phyloP scores from a whole-genome alignment of 1,284 basidiomycete species.

The Mixia osmundae region DNA sequence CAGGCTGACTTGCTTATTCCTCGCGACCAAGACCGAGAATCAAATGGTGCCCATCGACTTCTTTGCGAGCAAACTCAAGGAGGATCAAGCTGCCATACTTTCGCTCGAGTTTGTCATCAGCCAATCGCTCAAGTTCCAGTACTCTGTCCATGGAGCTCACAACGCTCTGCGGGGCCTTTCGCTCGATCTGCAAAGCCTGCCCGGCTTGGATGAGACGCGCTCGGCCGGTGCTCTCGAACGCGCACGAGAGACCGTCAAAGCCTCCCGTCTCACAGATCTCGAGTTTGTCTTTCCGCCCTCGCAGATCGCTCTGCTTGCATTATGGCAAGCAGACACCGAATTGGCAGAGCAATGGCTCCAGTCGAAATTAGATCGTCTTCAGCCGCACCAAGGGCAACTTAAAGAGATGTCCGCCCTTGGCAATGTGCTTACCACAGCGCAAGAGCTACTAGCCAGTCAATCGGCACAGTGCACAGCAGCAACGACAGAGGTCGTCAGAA shows the following conservation, averaged over 20 bases:
- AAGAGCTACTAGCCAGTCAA: constrained; percentile 28
- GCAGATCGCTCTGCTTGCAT: constrained; percentile 73
- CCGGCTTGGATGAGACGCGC: constrained; percentile 31
- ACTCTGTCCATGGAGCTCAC: constrained; percentile 74
- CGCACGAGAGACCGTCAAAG: constrained; percentile 38
- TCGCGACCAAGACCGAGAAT: constrained; percentile 93
- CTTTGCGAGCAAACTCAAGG: constrained; percentile 32
- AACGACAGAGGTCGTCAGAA: constrained; percentile 55
- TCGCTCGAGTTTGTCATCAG: constrained; percentile 87
- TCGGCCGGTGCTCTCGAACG: too few species aligned
- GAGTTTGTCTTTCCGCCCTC: constrained; percentile 80
- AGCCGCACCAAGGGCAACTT: not conserved
- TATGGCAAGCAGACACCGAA: constrained; percentile 38
- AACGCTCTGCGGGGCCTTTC: constrained; percentile 69
- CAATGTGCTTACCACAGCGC: not conserved
- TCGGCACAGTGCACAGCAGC: constrained; percentile 39
- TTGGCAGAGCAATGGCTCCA: constrained; percentile 39
- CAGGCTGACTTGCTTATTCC: constrained; percentile 83
- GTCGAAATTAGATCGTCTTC: constrained; percentile 7
- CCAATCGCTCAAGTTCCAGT: constrained; percentile 79
- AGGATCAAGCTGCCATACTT: constrained; percentile 42
- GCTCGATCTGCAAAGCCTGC: constrained; percentile 48
- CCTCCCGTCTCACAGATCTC: constrained; percentile 62
- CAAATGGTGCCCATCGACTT: constrained; percentile 61
- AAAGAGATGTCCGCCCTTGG: not conserved